A percentile compares a stretch with the other conserved stretches of the same genome.
Conservation (phyloP, 257 asterid genomes). For the Eustoma russellianum region DNA sequence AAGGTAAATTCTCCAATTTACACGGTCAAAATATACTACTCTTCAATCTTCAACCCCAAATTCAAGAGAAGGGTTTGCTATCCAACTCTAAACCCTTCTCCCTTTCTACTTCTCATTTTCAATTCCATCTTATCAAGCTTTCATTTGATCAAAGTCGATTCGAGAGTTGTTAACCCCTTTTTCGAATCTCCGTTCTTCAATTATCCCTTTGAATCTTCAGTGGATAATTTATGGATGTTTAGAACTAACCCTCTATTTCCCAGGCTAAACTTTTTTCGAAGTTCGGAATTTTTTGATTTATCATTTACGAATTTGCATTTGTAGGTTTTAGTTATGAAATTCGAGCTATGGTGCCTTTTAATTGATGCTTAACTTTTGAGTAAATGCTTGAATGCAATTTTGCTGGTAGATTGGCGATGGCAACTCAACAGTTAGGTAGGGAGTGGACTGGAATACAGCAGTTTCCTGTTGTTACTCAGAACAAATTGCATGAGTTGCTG, state of each 20-base stretch:
- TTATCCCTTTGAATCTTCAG: background rate
- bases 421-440: constrained; percentile 56
- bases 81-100: constrained; percentile 5
- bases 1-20: constrained; percentile 3
- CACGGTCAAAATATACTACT: background rate
- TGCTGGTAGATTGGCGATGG: constrained; percentile 44
- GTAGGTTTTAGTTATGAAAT: background rate
- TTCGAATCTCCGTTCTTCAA: background rate
- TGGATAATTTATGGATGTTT: background rate
- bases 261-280: background rate
- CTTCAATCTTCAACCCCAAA: too few species aligned
- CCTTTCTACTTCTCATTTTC: background rate
- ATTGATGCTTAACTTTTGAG: background rate
- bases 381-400: background rate
- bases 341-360: background rate
- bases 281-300: background rate
- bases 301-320: background rate
- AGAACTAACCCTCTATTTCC: background rate
- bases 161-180: background rate
- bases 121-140: background rate
- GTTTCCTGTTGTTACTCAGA: constrained; percentile 89
- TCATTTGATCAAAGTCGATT: background rate
- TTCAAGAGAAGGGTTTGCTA: background rate
- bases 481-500: constrained; percentile 73
- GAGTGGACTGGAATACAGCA: constrained; percentile 91